Percentiles rank a stretch among this genome's conserved stretches.
phyloP scores from a whole-genome alignment of 192 early-diverging fungal genomes.

The Phycomyces blakesleeanus region DNA sequence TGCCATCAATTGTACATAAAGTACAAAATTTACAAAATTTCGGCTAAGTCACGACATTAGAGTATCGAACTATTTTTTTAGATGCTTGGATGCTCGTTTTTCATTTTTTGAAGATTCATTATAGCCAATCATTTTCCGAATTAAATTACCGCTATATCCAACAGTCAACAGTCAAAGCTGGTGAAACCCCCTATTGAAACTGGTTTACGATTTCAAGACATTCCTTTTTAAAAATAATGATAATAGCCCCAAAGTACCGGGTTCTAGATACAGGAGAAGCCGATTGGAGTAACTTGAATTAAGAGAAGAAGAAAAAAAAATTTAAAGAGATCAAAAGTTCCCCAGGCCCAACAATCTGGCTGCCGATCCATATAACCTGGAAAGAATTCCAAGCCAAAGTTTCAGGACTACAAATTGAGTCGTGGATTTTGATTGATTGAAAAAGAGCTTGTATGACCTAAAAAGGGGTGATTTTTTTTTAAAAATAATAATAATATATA shows the following conservation, averaged over 20 bases:
- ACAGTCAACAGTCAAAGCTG: no score
- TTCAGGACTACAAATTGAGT: constrained; percentile 58
- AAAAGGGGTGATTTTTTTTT: constrained; percentile 50
- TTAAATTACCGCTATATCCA: no score
- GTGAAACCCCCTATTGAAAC: neutral
- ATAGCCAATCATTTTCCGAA: no score
- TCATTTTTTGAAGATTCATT: no score
- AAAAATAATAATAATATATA: neutral
- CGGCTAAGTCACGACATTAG: no score
- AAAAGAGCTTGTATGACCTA: constrained; percentile 81
- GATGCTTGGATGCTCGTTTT: no score
- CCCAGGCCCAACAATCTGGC: constrained; percentile 62
- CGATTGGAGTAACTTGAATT: constrained; percentile 42
- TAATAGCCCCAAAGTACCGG: constrained; percentile 67
- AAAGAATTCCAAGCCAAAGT: constrained; percentile 64
- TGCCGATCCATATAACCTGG: constrained; percentile 68
- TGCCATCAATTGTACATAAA: no score
- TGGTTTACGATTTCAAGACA: constrained; percentile 67
- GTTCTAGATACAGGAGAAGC: constrained; percentile 78
- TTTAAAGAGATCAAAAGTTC: constrained; percentile 62
- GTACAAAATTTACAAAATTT: no score
- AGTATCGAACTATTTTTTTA: no score
- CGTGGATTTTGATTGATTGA: constrained; percentile 72
- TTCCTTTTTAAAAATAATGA: constrained; percentile 65
- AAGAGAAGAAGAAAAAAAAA: neutral